Base-by-base conservation (phyloP, 2,329 filamentous ascomycete genomes). In the Hymenotorrendiella dingleyae region DNA sequence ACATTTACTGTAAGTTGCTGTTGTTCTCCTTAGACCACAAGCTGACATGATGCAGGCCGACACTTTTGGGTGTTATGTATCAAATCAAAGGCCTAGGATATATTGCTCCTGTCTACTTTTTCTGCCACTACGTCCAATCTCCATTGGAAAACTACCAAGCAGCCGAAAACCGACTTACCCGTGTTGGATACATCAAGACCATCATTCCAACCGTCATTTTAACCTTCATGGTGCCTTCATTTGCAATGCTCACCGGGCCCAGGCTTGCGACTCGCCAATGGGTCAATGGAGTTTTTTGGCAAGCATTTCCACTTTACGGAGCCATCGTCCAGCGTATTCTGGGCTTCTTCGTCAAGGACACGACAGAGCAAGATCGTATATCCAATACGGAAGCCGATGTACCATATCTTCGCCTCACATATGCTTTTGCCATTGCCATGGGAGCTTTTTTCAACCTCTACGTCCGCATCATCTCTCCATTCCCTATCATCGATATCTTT, bases 241-340 rank as follows among this genome's bases (percentile, higher is more conserved):
- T 59, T 3, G 45, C 50, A 14, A 59, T 57, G 52, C 52, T 55
- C 23, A 38, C 29, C 6, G 48, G 47, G 2, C 39, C 48, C 16
- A 32, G 27, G 14, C 36, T 55, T 10, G 39, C 46, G n/a, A 54
- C 37, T n/a, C 48, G 49, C 6, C 56, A 61, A 45, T 54, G 47
- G 45, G 42, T 61, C 19, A 59, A 58, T 33, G 54, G 52, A 2
- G 19, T 53, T 10, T 48, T 58, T 27, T 75, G 72, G 69, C 71
- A 75, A 48, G 59, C 65, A 6, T 60, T 58, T 38, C 59, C 59
- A 4, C 30, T 60, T 4, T 57, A 46, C n/a, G 49, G 41, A 9
- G 23, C 50, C 20, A 34, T 55, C 40, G 24, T 44, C 14, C 46
- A 55, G 46, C 38, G 48, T 20, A 11, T 55, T 6, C 34, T 58